These are phyloP conservation scores for Trifolium subterraneum DNA, from an alignment of 306 rosid species.

Conservation along the genomic window DNA sequence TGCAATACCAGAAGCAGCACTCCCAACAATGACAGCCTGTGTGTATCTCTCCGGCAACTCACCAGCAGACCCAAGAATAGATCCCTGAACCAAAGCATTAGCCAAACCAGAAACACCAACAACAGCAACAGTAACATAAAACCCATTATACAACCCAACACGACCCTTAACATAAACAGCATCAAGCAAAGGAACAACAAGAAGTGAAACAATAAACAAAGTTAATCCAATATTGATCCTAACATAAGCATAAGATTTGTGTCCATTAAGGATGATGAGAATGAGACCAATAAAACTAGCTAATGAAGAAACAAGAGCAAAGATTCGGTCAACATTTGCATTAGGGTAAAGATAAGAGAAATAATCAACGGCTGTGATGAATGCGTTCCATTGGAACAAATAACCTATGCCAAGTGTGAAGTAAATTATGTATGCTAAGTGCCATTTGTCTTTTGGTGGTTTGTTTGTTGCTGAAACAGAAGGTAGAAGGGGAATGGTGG, in stretches of 20 bases:
- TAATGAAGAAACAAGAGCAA: neutral
- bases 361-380: constrained; percentile 11
- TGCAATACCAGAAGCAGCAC: neutral
- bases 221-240: neutral
- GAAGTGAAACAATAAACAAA: neutral
- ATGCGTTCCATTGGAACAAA: constrained; percentile 1
- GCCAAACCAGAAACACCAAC: constrained; percentile 3
- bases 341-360: constrained; percentile 11
- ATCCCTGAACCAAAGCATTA: constrained; percentile 16
- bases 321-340: neutral
- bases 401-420: constrained; percentile 13
- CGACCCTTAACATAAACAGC: constrained; percentile 3
- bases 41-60: constrained; percentile 18
- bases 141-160: constrained; percentile 1
- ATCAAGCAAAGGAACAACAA: constrained; percentile 2
- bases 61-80: neutral
- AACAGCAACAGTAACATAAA: neutral
- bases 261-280: constrained; percentile 1
- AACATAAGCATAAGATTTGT: neutral
- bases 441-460: neutral
- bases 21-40: neutral
- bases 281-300: neutral
- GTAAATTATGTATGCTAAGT: neutral
- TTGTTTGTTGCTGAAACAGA: neutral
- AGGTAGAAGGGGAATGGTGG: neutral